Evolutionary conservation across 1,139 yeast species (phyloP), one percentile per base, ranked within the genome.

Genomic region (Yamadazyma sp.): DNA sequence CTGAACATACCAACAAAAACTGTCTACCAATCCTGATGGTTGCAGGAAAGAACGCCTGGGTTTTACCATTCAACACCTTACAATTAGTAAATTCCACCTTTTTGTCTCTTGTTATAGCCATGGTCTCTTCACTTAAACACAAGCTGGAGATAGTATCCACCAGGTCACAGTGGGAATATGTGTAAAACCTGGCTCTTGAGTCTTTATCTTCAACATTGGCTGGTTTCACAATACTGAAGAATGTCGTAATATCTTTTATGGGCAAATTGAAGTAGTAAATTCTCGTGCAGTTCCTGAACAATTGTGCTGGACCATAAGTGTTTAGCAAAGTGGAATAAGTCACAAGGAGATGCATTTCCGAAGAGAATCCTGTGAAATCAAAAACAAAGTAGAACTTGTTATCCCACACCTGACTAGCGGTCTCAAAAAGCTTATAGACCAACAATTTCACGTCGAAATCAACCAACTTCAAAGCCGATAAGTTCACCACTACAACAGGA

Each of bases 341-440:
- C 16, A 43, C 37, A 24, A 52, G 40, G 35, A 70, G 54, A 35
- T 48, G 52, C 8, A 57, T 46, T 10, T 61, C 57, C 15, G 60
- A 55, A 12, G 67, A 60, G 51, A 72, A 80, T 15, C 82, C 83
- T 0, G 95, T 84, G 46, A 86, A 79, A 57, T 88, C 96, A 45
- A 80, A 56, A 6, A 87, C 74, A 42, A 82, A 44, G 44, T 78
- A 76, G 53, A 75, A 87, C 44, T 78, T 78, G 33, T 78, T 73
- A 16, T 81, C 80, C 95, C 95, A 86, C 35, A 86, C 73, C 52
- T 83, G 86, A 41, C 83, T 74, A 13, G 85, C 77, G 9, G 81
- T 73, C 50, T 86, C 92, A 45, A 86, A 73, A 16, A 82, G 54
- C 47, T 83, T 73, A 57, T 77, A 87, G 9, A 80, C 65, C 31